These are phyloP conservation scores for Dactylella cylindrospora DNA, from an alignment of 2,329 filamentous ascomycete genomes.

Conservation along the genomic window DNA sequence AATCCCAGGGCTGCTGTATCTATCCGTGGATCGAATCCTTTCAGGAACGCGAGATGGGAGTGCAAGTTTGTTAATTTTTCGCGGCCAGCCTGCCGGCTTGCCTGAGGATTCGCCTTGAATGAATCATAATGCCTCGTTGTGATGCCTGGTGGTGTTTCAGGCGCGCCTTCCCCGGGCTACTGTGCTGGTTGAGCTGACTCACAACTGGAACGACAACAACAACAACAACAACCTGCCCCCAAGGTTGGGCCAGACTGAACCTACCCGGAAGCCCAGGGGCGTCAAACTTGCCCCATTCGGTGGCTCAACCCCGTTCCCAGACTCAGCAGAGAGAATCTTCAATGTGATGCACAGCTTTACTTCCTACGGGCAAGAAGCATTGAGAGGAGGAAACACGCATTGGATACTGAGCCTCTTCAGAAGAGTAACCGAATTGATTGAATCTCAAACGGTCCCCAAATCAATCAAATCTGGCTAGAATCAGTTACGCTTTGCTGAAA, in stretches of 20 bases:
- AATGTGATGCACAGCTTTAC: no score
- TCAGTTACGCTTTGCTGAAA: no score
- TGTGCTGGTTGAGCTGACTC: conserved; percentile 20
- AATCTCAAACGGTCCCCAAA: no score
- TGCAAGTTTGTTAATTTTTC: background rate
- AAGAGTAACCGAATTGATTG: no score
- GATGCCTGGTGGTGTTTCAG: conserved; percentile 5
- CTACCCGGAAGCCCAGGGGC: background rate
- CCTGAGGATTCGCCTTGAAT: conserved; percentile 38
- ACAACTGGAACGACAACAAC: conserved; percentile 4
- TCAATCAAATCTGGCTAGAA: no score
- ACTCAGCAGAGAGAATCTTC: no score
- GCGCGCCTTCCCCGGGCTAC: no score
- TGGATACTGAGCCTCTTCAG: no score
- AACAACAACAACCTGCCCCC: conserved; percentile 26
- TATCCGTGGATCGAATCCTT: conserved; percentile 4
- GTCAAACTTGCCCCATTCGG: no score
- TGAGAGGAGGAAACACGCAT: no score
- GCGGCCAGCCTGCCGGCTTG: background rate
- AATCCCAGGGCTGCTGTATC: background rate
- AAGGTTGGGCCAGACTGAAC: background rate
- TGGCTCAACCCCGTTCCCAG: no score
- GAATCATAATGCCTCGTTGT: conserved; percentile 41
- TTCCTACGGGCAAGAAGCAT: no score
- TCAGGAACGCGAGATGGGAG: conserved; percentile 15